These are phyloP conservation scores for Calonectria leucothoes DNA, from an alignment of 2,329 filamentous ascomycete species.

Conservation along the genomic window DNA sequence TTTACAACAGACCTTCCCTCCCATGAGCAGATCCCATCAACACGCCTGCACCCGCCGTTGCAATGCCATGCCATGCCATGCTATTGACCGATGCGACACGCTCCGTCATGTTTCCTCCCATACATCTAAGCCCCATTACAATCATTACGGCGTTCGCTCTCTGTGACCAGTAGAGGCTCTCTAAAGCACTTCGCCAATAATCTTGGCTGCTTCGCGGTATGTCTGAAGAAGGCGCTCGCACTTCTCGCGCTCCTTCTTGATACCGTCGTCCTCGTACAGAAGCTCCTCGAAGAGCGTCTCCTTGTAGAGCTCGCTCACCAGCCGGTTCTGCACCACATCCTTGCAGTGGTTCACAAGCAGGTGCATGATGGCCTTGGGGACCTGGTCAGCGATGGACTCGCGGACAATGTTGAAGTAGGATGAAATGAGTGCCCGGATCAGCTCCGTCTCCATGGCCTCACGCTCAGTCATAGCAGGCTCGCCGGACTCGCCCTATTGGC, in stretches of 20 bases:
- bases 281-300: conserved; percentile 92
- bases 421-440: conserved; percentile 95
- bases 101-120: conserved; percentile 23
- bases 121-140: conserved; percentile 25
- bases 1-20: conserved; percentile 37
- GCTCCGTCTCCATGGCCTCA: conserved; percentile 96
- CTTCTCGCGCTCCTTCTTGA: conserved; percentile 98
- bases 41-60: conserved; percentile 14
- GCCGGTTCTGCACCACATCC: conserved; percentile 95
- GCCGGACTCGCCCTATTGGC: conserved; percentile 65
- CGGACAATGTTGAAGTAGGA: conserved; percentile 99
- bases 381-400: conserved; percentile 98
- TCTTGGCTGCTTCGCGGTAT: conserved; percentile 97
- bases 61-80: conserved; percentile 13
- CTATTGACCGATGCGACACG: conserved; percentile 10
- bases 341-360: conserved; percentile 98
- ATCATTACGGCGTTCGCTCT: conserved; percentile 23
- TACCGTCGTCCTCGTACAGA: conserved; percentile 95
- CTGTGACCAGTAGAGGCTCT: neutral
- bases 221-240: conserved; percentile 96
- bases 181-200: conserved; percentile 94
- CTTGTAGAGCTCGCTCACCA: conserved; percentile 96
- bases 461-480: conserved; percentile 94
- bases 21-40: conserved; percentile 22
- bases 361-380: conserved; percentile 99